Base-by-base conservation (phyloP, 169 alveolate genomes). In the Cyclospora cayetanensis region DNA sequence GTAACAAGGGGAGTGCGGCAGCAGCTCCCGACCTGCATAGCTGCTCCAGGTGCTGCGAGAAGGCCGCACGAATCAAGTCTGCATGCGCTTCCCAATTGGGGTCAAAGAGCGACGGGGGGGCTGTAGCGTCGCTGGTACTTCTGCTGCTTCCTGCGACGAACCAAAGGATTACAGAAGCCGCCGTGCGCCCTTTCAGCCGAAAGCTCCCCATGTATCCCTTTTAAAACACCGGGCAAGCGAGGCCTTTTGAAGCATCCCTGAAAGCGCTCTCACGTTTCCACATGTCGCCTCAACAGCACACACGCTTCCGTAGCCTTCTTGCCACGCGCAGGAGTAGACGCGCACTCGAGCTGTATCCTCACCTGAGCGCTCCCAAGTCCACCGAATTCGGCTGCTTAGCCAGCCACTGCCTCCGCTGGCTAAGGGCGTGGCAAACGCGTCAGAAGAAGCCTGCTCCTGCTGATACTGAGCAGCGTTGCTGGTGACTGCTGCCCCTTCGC, bases 21-120 rank as follows among this genome's bases (percentile, higher is more conserved):
- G 35, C 9, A 12, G 76, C 60, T 20, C 35, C 79, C 15, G n/a
- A 86, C 92, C 92, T 66, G 86, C 92, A 86, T 5, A 86, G 86
- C 41, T 46, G 84, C 41, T 86, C 92, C 4, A 86, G 86, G 77
- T 86, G 82, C 46, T 70, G 84, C 3, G 92, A 43, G 39, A 86
- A 86, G 20, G 76, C 86, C 3, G 76, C 92, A 68, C 92, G 92
- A 25, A 86, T 74, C 27, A 66, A 37, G 53, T 86, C 92, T 39
- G 72, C 86, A 2, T 72, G 68, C 5, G 92, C 85, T 76, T 86
- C 92, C 92, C 92, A 86, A 50, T 86, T 46, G 63, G 86, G 84
- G 50, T 68, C 84, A 2, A 39, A 41, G 39, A 70, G 41, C 31
- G 84, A 20, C 11, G 90, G 53, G 70, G 86, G 60, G 42, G 80